Conservation (phyloP, 1,284 basidiomycete species). For the Kwoniella shivajii region DNA sequence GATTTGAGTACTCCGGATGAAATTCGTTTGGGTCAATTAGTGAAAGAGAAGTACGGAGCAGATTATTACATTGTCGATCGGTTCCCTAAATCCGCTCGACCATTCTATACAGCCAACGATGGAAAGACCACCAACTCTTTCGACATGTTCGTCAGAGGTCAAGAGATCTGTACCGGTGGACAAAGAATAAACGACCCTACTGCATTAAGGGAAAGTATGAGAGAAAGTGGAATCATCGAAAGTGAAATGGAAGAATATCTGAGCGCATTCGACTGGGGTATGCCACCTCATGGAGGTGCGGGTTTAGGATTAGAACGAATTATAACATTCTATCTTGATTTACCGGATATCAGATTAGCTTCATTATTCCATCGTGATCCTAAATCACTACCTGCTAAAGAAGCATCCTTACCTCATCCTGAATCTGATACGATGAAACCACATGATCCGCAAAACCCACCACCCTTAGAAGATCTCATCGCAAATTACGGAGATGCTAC, state of each 20-base stretch:
- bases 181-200: constrained; percentile 57
- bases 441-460: constrained; percentile 16
- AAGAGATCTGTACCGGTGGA: constrained; percentile 59
- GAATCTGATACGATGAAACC: constrained; percentile 23
- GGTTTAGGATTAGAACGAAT: constrained; percentile 57
- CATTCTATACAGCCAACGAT: constrained; percentile 79
- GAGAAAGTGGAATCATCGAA: constrained; percentile 28
- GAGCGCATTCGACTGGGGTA: constrained; percentile 57
- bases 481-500: constrained; percentile 63
- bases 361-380: constrained; percentile 56
- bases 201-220: constrained; percentile 54
- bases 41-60: constrained; percentile 86
- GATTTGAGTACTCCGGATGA: constrained; percentile 63
- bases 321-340: constrained; percentile 54
- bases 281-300: constrained; percentile 58
- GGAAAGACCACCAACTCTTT: constrained; percentile 58
- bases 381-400: constrained; percentile 34
- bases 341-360: constrained; percentile 58
- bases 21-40: constrained; percentile 80
- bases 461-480: constrained; percentile 56
- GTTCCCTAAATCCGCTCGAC: constrained; percentile 85
- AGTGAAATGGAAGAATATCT: constrained; percentile 51
- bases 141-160: constrained; percentile 59
- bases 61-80: constrained; percentile 97
- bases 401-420: constrained; percentile 27